Evolutionary conservation across 768 basidiomycete species (phyloP), one percentile per base, ranked within the genome.

Genomic region (Podaxis mareebaensis): DNA sequence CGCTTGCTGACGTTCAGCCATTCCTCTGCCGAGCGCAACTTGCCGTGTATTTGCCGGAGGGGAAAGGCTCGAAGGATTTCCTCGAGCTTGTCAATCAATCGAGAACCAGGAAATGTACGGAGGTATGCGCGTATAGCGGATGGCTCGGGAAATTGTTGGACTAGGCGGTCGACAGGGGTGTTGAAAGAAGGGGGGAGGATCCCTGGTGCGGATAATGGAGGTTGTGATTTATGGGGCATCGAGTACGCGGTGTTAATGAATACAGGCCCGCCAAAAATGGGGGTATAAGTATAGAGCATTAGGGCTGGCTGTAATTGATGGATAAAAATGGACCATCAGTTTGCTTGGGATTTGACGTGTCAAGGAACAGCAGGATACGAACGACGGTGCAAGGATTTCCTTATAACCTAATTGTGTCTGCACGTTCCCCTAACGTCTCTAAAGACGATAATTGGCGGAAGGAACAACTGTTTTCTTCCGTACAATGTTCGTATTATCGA

Each of bases 71-170:
- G 30, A 8, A 63, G 46, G 15, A 57, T 13, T 40, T 63, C 54
- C 26, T 63, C 61, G 24, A 57, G 55, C 8, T 63, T 55, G 39
- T 63, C 61, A 6, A 63, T 54, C 20, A 63, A 11, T 49, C 55
- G 49, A 13, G 55, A 39, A 30, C 61, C 61, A 8, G 61, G 61
- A 28, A 57, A 52, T 17, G 61, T 26, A 30, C 22, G 46, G 17
- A 63, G 55, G 39, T 63, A 57, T 7, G 54, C 20, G 2, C 61
- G 61, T 20, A 63, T 63, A 7, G 48, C 61, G 12, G 61, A 63
- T 15, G 61, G 61, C 17, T 63, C 61, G 7, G 54, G 11, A 28
- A 63, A 36, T 17, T 55, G 55, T 30, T 57, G 61, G 33, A 57
- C 39, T 38, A 63, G 55, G 3, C 20, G 46, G 33, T 63, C 61